Evolutionary conservation across 2,329 filamentous ascomycete species (phyloP).

Genomic region (Colletotrichum graminicola): DNA sequence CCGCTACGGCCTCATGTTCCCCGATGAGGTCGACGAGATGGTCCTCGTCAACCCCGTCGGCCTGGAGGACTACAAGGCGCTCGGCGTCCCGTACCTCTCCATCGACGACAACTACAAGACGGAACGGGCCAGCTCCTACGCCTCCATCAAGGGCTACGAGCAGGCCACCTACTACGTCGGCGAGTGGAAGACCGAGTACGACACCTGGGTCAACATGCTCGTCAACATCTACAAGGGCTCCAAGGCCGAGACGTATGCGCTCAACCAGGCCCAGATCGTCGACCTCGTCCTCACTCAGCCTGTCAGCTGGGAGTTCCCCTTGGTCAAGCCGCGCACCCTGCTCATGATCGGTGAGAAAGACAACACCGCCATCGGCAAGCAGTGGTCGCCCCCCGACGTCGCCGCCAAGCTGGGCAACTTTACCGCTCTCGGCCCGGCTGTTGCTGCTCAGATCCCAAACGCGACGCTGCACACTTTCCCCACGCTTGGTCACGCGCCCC

Average conservation of each 20-base stretch:
- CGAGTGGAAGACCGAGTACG: constrained; percentile 63
- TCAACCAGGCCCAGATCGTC: constrained; percentile 63
- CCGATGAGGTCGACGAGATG: constrained; percentile 55
- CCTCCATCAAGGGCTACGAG: constrained; percentile 60
- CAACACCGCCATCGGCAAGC: constrained; percentile 66
- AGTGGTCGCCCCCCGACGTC: constrained; percentile 61
- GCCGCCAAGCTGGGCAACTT: constrained; percentile 62
- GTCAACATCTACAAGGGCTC: constrained; percentile 63
- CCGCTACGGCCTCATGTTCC: constrained; percentile 65
- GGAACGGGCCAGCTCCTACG: constrained; percentile 57
- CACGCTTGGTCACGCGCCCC: constrained; percentile 64
- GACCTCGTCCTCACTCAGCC: constrained; percentile 68
- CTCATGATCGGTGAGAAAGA: constrained; percentile 65
- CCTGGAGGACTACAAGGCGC: constrained; percentile 65
- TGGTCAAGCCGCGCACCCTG: constrained; percentile 59
- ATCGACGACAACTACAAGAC: constrained; percentile 55
- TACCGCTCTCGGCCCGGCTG: constrained; percentile 60
- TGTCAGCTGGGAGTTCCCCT: constrained; percentile 62
- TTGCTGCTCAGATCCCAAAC: constrained; percentile 58
- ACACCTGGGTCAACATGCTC: constrained; percentile 68
- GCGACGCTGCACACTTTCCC: constrained; percentile 61
- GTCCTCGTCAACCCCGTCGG: constrained; percentile 66
- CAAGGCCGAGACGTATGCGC: constrained; percentile 57
- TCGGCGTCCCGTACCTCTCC: constrained; percentile 61
- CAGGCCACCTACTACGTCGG: constrained; percentile 62